These are phyloP conservation scores for Chrysoporthe cubensis DNA, from an alignment of 2,329 filamentous ascomycete genomes.

Conservation along the genomic window DNA sequence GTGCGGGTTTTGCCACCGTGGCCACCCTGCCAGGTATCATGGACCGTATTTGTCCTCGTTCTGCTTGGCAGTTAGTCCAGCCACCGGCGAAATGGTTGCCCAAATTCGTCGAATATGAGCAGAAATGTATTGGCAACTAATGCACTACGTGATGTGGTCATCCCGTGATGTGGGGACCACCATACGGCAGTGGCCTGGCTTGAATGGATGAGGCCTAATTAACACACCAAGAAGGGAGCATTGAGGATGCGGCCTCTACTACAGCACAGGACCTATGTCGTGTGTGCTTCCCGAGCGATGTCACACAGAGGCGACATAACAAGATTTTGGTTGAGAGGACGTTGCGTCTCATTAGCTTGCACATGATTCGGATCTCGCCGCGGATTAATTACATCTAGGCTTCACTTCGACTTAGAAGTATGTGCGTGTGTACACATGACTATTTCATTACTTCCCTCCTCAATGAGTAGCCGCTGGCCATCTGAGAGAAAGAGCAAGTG, in stretches of 20 bases:
- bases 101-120: neutral
- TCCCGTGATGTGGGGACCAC: neutral
- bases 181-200: neutral
- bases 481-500: neutral
- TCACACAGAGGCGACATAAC: neutral
- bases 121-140: neutral
- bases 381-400: neutral
- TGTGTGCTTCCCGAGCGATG: neutral
- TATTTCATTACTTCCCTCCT: neutral
- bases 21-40: neutral
- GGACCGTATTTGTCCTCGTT: neutral
- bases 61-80: neutral
- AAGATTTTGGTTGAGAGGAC: neutral
- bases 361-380: neutral
- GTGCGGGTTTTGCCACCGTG: neutral
- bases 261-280: neutral
- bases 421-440: no score
- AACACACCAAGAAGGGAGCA: neutral
- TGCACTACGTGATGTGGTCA: neutral
- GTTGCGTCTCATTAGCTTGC: neutral
- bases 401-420: neutral
- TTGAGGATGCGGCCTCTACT: neutral
- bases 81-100: neutral
- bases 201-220: neutral
- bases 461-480: neutral